Evolutionary conservation across 2,329 filamentous ascomycete species (phyloP), one percentile per base, ranked within the genome.

Genomic region (Alternaria viburni): DNA sequence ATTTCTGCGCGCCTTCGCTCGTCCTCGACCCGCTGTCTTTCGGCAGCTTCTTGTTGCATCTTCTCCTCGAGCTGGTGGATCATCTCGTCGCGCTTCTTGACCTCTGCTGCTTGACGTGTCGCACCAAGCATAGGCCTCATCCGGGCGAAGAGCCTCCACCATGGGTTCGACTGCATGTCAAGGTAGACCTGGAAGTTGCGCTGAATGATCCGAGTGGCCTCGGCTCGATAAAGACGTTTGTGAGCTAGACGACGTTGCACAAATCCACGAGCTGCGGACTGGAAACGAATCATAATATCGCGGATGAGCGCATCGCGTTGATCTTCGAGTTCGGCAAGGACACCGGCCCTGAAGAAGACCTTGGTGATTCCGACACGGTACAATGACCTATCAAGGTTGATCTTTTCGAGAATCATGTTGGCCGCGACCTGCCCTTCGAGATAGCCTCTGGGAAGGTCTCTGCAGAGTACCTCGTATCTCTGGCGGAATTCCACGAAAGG

Each of bases 351-450:
- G 86, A 99, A 99, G 83, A 99, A 99, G 12, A 99, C 95, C 80
- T 99, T 99, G 23, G 93, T 97, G 61, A 97, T 85, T 72, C 96
- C 96, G 61, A 99, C 93, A 21, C 96, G 91, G 80, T 96, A 99
- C 67, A 97, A 87, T 11, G 93, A 87, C 68, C 86, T 90, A 78
- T 99, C 96, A 70, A 99, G 86, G 17, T 90, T 90, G 46, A 99
- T 88, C 79, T 93, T 94, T 72, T 96, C 92, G 6, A 99, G 87
- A 86, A 99, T 98, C 65, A 96, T 87, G 21, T 88, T 89, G 17
- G 93, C 92, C 1, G 90, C 93, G 17, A 88, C 89, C 80, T 98
- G 96, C 2, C 96, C 95, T 71, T 98, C 96, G 4, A 97, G 82
- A 69, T 97, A 96, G 0, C 93, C 93, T 73, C 91, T 96, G 1